Evolutionary conservation across 805 yeast genomes (phyloP).

Genomic region (Jamesozyma jinghongensis): DNA sequence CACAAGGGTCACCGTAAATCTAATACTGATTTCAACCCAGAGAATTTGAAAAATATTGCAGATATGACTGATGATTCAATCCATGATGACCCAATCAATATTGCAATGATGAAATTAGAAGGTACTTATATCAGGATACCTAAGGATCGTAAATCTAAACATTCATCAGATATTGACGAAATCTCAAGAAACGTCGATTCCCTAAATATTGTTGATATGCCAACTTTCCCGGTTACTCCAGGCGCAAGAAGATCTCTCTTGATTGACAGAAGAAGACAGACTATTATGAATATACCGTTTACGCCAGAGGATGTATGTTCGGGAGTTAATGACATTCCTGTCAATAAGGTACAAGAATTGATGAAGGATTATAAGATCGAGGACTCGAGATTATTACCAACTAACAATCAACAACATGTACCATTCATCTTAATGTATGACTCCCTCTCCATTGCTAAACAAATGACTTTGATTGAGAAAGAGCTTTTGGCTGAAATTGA

Average conservation of each 20-base stretch:
- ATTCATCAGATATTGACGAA: slow-evolving; percentile 12
- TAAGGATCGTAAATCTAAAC: slow-evolving; percentile 5
- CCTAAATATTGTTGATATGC: slow-evolving; percentile 10
- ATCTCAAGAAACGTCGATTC: slow-evolving; percentile 15
- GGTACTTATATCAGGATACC: slow-evolving; percentile 39
- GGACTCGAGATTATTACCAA: slow-evolving; percentile 19
- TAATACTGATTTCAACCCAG: slow-evolving; percentile 2
- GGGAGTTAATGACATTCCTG: slow-evolving; percentile 6
- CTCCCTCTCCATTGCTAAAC: slow-evolving; percentile 61
- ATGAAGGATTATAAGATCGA: slow-evolving; percentile 19
- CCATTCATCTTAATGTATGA: slow-evolving; percentile 74
- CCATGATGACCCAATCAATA: slow-evolving; percentile 58
- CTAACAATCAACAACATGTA: slow-evolving; percentile 47
- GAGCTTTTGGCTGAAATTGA: slow-evolving; percentile 80
- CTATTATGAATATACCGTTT: slow-evolving; percentile 29
- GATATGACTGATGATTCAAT: slow-evolving; percentile 74
- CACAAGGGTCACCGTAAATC: no score
- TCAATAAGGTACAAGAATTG: slow-evolving; percentile 17
- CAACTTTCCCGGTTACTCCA: slow-evolving; percentile 11
- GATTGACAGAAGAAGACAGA: slow-evolving; percentile 34
- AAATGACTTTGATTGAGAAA: slow-evolving; percentile 76
- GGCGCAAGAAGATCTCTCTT: slow-evolving; percentile 26
- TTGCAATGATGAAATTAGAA: slow-evolving; percentile 70
- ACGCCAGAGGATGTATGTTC: slow-evolving; percentile 22
- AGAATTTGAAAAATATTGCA: slow-evolving; percentile 45